phyloP scores from a whole-genome alignment of 345 rosid species.

The Citrus inodora region DNA sequence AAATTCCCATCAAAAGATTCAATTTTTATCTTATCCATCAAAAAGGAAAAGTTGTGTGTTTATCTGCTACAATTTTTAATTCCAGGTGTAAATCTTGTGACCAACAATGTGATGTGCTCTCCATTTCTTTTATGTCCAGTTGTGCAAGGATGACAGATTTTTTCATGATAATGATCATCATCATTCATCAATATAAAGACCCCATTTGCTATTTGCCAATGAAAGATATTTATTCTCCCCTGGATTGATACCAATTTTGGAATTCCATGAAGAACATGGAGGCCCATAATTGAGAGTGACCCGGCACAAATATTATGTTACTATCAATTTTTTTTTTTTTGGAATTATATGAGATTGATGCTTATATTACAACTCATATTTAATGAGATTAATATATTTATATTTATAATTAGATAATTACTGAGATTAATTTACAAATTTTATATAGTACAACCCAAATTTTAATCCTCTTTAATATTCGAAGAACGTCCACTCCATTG shows the following conservation, averaged over 20 bases:
- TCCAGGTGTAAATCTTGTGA: background rate
- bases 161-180: background rate
- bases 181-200: background rate
- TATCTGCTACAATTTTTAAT: background rate
- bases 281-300: background rate
- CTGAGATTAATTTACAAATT: accelerated
- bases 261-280: background rate
- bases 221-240: background rate
- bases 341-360: too few species aligned
- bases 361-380: accelerated
- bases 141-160: background rate
- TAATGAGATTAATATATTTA: too few species aligned
- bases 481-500: accelerated
- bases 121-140: background rate
- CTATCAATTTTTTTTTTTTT: too few species aligned
- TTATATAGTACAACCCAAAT: too few species aligned
- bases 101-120: background rate
- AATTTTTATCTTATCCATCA: background rate
- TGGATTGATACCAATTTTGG: background rate
- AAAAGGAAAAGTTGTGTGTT: background rate
- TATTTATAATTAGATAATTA: too few species aligned
- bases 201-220: background rate
- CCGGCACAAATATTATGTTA: background rate
- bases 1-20: background rate
- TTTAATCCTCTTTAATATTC: too few species aligned